Evolutionary conservation across 345 rosid species (phyloP), one percentile per base, ranked within the genome.

Genomic region (Corchorus capsularis): DNA sequence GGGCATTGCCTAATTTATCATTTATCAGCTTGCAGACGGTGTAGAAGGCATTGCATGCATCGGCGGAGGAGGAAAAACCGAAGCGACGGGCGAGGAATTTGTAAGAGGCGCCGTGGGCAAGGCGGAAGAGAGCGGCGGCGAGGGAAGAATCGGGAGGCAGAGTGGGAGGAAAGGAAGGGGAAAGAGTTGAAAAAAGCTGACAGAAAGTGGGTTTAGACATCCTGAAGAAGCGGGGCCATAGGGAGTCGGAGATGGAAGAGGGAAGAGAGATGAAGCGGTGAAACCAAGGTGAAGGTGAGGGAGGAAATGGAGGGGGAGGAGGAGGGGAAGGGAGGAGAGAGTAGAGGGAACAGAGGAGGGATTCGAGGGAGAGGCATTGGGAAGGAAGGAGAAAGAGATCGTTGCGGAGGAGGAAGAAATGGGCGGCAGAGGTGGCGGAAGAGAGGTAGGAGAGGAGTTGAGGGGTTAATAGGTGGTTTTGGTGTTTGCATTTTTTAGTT

Each of bases 51-150:
- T 88, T 87, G 74, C 94, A 90, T 14, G 95, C 89, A 19, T 81
- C 83, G 0, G 85, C 61, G 0, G 84, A 49, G 34, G 92, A 89
- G 7, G 83, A 85, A 17, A 89, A 82, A 1, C 86, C 89, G 71
- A 92, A 94, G 19, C 82, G 69, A 45, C 72, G 80, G 12, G 85
- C 81, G 2, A 86, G 75, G 12, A 87, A 81, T n/a, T 80, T 75
- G 78, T 87, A 91, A 12, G 93, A 85, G 37, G 88, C 85, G 69
- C 69, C 93, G 55, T 91, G 98, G 35, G 98, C 82, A 71, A 94
- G 93, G 79, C 95, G 93, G 84, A 83, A 89, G 77, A 94, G 82
- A 22, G 94, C 60, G 32, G 93, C 88, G 1, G 90, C 93, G 19
- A 93, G 82, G 66, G 89, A 90, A 53, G 77, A 63, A 1, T 85